Evolutionary conservation across 2,329 filamentous ascomycete species (phyloP), one percentile per base, ranked within the genome.

Genomic region (Sclerotinia spermophila): DNA sequence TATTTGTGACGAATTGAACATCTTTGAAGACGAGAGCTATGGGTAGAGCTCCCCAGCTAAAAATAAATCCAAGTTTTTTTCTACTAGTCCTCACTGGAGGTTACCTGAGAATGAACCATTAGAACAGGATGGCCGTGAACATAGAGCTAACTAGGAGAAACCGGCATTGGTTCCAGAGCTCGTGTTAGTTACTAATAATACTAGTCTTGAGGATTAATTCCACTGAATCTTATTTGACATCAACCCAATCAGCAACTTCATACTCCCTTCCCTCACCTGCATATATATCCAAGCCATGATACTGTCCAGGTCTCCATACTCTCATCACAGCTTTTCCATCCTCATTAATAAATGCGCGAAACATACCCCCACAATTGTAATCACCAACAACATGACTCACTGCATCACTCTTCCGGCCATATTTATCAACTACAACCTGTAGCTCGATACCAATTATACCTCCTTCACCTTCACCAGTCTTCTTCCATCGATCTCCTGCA

Each of bases 281-380:
- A 73, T 79, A 79, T 24, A 67, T 72, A 17, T 79, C 78, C 24
- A 78, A 61, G 8, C 76, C 78, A 59, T 72, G 64, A 72, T 79
- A 70, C 68, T 79, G 77, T 21, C 72, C 73, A 4, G 74, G 72
- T 55, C 74, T 79, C 82, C 88, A 91, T 2, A 90, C 84, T 69
- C 86, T 85, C 77, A 89, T 87, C 35, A 84, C 82, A 27, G 84
- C 82, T 71, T 82, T 82, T 0, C 89, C 90, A 1, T 86, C 78
- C 5, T 89, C 85, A 73, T 92, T 86, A 30, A 92, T 82, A 86
- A 91, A 95, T 0, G 92, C 93, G 30, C 93, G 86, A 78, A 94
- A 96, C 92, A 97, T 94, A 0, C 94, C 94, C 6, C 90, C 91
- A 75, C 92, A 96, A 78, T 97, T 97, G 79, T 90, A 94, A 76